phyloP scores from a whole-genome alignment of 169 alveolate genomes.

The Cryptosporidium bovis region DNA sequence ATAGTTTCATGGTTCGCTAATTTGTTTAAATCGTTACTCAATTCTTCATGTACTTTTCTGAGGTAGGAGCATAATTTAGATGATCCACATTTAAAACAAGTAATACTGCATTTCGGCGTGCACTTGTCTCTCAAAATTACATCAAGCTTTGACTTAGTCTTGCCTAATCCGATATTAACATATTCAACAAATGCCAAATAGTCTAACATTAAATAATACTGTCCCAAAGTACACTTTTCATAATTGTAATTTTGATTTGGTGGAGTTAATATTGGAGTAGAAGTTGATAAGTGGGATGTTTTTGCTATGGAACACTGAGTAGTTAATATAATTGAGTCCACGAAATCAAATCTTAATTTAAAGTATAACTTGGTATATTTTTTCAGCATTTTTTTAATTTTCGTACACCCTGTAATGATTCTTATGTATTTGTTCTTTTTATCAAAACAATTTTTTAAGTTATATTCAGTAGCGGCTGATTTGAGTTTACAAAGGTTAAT shows the following conservation, averaged over 20 bases:
- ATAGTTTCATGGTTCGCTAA: background rate
- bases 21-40: background rate
- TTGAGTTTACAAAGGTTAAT: background rate
- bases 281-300: background rate
- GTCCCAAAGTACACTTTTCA: conserved; percentile 8
- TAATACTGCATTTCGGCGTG: background rate
- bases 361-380: background rate
- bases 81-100: background rate
- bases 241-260: background rate
- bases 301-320: conserved; percentile 52
- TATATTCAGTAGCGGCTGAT: background rate
- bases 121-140: background rate
- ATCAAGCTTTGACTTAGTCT: conserved; percentile 2
- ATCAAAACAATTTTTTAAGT: conserved; percentile 2
- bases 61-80: background rate
- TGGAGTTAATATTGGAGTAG: background rate
- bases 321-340: conserved; percentile 22
- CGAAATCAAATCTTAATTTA: conserved; percentile 9
- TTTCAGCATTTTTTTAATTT: background rate
- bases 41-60: too few species aligned
- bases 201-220: conserved; percentile 22
- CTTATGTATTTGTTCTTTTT: conserved; percentile 6
- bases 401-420: conserved; percentile 1
- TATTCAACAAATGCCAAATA: conserved; percentile 3
- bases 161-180: background rate